Conservation (phyloP, 805 yeast species). For the Candida berthetii region DNA sequence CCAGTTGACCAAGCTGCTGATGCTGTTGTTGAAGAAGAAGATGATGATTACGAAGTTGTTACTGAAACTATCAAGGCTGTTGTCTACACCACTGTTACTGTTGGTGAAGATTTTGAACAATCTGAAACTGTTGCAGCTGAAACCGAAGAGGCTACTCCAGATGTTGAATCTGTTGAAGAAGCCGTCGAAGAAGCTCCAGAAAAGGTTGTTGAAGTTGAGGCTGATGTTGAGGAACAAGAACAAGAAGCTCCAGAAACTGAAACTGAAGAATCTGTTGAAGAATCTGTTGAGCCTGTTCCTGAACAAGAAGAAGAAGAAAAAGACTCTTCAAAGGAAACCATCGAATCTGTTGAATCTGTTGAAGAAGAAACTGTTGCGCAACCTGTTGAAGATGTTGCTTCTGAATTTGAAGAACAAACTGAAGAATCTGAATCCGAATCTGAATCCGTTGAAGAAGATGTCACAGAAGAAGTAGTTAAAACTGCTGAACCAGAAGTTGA, state of each 20-base stretch:
- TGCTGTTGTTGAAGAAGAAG: constrained; percentile 2
- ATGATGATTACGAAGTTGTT: constrained; percentile 26
- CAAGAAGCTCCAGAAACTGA: constrained; percentile 2
- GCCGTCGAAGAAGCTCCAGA: too few species aligned
- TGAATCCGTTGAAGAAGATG: neutral
- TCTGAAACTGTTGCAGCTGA: too few species aligned
- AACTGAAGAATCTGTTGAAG: too few species aligned
- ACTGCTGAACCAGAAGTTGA: neutral
- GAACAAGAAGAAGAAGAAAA: too few species aligned
- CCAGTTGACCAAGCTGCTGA: constrained; percentile 3
- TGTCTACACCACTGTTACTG: constrained; percentile 6
- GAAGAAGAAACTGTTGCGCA: neutral
- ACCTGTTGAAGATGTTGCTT: neutral
- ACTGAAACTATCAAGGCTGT: constrained; percentile 11
- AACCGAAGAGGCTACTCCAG: neutral
- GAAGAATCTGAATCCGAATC: constrained; percentile 2
- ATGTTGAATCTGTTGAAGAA: neutral
- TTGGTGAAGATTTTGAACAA: constrained; percentile 9
- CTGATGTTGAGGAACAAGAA: constrained; percentile 5
- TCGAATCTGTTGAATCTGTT: neutral
- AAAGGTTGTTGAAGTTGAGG: constrained; percentile 7
- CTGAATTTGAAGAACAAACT: constrained; percentile 3
- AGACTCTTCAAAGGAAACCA: too few species aligned
- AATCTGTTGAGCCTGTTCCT: too few species aligned
- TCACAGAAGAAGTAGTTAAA: neutral